Percentiles rank a stretch among this genome's conserved stretches.
Evolutionary conservation across 768 basidiomycete genomes (phyloP).

Genomic region (Pleurotus sapidus): DNA sequence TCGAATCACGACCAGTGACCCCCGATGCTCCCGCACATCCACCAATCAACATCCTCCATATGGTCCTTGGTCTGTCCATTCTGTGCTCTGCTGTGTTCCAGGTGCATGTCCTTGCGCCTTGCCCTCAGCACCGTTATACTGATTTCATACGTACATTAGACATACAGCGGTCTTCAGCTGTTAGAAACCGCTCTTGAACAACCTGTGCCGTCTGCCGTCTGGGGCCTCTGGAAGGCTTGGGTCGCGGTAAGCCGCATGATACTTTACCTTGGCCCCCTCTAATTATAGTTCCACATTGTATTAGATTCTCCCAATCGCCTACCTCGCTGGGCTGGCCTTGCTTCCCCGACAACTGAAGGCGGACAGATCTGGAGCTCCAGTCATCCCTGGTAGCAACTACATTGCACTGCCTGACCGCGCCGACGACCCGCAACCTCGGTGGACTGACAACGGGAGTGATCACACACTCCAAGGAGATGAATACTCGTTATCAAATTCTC

Average conservation of each 20-base stretch:
- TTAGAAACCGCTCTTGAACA: slow-evolving; percentile 37
- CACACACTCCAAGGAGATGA: not conserved
- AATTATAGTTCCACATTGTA: too few species aligned
- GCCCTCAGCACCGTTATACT: not conserved
- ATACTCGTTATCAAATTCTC: not conserved
- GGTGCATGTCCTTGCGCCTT: slow-evolving; percentile 21
- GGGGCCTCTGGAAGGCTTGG: slow-evolving; percentile 44
- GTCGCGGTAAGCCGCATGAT: slow-evolving; percentile 32
- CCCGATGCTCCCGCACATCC: slow-evolving; percentile 37
- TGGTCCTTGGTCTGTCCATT: slow-evolving; percentile 45
- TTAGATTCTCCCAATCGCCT: slow-evolving; percentile 43
- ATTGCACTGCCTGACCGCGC: not conserved
- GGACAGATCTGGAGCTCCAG: slow-evolving; percentile 23
- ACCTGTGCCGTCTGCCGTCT: slow-evolving; percentile 13
- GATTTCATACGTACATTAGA: slow-evolving; percentile 17
- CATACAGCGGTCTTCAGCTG: slow-evolving; percentile 42
- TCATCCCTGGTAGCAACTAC: slow-evolving; percentile 6
- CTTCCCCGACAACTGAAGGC: slow-evolving; percentile 40
- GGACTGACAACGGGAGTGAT: not conserved
- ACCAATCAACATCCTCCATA: slow-evolving; percentile 55
- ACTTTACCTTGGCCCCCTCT: too few species aligned
- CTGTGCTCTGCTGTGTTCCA: slow-evolving; percentile 51
- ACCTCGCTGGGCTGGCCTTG: slow-evolving; percentile 40
- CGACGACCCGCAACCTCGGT: slow-evolving; percentile 4
- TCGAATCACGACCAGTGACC: slow-evolving; percentile 36